phyloP scores from a whole-genome alignment of 1,139 yeast genomes.

The Suhomyces atakaporum region DNA sequence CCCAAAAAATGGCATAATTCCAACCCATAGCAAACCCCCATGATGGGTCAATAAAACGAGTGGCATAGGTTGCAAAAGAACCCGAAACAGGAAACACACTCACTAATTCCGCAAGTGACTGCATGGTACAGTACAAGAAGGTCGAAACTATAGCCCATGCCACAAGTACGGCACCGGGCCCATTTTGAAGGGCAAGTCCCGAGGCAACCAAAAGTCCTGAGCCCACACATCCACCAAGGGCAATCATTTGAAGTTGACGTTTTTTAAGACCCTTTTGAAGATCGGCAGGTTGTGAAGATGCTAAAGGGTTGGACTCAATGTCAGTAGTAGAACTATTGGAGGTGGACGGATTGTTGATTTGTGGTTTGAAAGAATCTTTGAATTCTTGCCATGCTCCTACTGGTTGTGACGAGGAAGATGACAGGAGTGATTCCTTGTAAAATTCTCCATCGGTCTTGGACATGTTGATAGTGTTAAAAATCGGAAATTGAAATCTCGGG shows the following conservation, averaged over 20 bases:
- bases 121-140: slow-evolving; percentile 64
- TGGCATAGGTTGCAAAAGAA: slow-evolving; percentile 67
- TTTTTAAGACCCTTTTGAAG: slow-evolving; percentile 34
- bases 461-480: not conserved
- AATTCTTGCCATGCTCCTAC: slow-evolving; percentile 27
- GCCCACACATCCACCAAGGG: slow-evolving; percentile 44
- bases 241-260: slow-evolving; percentile 40
- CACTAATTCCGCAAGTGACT: slow-evolving; percentile 68
- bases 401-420: slow-evolving; percentile 1
- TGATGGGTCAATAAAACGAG: slow-evolving; percentile 66
- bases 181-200: slow-evolving; percentile 38
- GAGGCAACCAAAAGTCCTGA: slow-evolving; percentile 39
- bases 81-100: slow-evolving; percentile 70
- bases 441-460: slow-evolving; percentile 1
- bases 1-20: slow-evolving; percentile 72
- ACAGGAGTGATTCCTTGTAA: slow-evolving; percentile 8
- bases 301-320: slow-evolving; percentile 3
- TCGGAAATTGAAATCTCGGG: too few species aligned
- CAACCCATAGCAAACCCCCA: slow-evolving; percentile 78
- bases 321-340: slow-evolving; percentile 1
- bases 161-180: slow-evolving; percentile 41
- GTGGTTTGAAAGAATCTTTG: slow-evolving; percentile 37
- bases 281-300: slow-evolving; percentile 8
- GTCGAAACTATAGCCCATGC: slow-evolving; percentile 47
- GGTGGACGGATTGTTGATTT: not conserved